These are phyloP conservation scores for Lenzites betulinus DNA, from an alignment of 768 basidiomycete genomes.

Conservation along the genomic window DNA sequence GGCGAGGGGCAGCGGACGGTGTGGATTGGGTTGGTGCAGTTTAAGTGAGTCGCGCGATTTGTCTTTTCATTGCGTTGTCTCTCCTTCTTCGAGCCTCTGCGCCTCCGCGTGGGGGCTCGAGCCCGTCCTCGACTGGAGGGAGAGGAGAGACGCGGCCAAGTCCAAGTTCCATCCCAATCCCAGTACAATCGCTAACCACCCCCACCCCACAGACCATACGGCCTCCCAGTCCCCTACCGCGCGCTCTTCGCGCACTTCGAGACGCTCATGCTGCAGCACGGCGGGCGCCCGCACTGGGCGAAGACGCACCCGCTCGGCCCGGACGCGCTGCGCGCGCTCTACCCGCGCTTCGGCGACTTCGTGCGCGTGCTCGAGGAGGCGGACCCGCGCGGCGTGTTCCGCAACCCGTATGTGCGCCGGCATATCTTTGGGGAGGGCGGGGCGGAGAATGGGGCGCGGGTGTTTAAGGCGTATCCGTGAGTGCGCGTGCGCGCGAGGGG, in stretches of 20 bases:
- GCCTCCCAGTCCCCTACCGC: conserved; percentile 79
- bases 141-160: no score
- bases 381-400: conserved; percentile 78
- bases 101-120: no score
- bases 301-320: conserved; percentile 82
- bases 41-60: conserved; percentile 76
- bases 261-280: conserved; percentile 61
- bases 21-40: conserved; percentile 99
- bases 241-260: conserved; percentile 78
- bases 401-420: conserved; percentile 86
- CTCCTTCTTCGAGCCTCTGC: conserved; percentile 1
- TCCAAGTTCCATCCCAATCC: no score
- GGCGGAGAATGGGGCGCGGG: conserved; percentile 41
- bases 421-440: conserved; percentile 73
- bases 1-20: conserved; percentile 75
- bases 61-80: conserved; percentile 2
- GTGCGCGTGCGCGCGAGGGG: background rate
- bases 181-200: no score
- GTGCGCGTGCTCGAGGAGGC: conserved; percentile 60
- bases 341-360: conserved; percentile 85
- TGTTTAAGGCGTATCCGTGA: conserved; percentile 46
- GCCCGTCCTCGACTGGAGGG: no score
- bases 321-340: conserved; percentile 60
- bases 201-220: conserved; percentile 77
- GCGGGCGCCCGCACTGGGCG: conserved; percentile 95